Evolutionary conservation across 192 early-diverging fungal genomes (phyloP), one percentile per base, ranked within the genome.

Genomic region (Cladochytrium replicatum): DNA sequence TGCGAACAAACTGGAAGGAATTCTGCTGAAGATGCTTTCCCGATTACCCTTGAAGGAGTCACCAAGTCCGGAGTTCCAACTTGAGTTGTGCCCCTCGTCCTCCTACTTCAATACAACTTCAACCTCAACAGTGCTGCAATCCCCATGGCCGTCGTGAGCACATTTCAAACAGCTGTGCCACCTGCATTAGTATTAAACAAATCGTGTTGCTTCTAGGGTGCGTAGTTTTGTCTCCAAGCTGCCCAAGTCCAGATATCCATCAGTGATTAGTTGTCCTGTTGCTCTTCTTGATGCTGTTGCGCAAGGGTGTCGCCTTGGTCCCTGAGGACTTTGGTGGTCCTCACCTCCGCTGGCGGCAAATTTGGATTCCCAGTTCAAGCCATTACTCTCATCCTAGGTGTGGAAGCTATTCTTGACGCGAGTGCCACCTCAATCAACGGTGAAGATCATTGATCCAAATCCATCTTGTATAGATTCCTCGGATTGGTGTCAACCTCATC

Each of bases 371-470:
- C 80, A 15, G 21, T 49, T 29, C 54, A 71, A 9, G 68, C 73
- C 0, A 37, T 82, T 31, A 30, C 73, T 3, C 55, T 79, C 48
- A 82, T 82, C 48, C 37, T 81, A 42, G 80, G 67, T 41, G 80
- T 81, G 0, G 80, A 82, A 55, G 75, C 72, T n/a, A 67, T 82
- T 46, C 73, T 81, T 75, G 80, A 82, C 48, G 81, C 81, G 80
- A 61, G 80, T 19, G 81, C 80, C 0, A 61, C 71, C 6, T 60
- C 81, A 44, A 82, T 81, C 44, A 65, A 81, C 6, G 41, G 26
- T 48, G 32, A 21, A 11, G 15, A 29, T 9, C 19, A 15, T 29
- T 37, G 9, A 21, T 9, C 9, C 9, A 13, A 11, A 21, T 9
- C 15, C 19, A 11, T 61, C 59, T 11, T 11, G 32, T 17, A 6